Evolutionary conservation across 495 filamentous ascomycete genomes (phyloP).

Genomic region (Aspergillus funiculosus): DNA sequence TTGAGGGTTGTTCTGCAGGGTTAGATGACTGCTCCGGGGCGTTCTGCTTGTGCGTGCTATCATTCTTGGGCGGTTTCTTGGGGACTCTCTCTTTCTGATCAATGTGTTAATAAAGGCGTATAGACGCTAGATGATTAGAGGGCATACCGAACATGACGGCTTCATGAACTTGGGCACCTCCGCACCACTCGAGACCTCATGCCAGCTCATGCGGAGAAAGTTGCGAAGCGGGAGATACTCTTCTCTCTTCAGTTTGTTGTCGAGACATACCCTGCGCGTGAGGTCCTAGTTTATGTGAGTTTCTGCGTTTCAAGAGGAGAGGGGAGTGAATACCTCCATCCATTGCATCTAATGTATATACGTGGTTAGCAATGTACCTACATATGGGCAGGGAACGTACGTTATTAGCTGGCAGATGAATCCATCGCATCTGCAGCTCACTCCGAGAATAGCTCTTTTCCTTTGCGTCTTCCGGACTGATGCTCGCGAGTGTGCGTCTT

Average conservation of each 20-base stretch:
- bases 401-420: not conserved
- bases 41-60: not conserved
- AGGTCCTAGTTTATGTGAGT: not conserved
- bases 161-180: conserved; percentile 3
- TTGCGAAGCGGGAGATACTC: not conserved
- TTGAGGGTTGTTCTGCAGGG: too few species aligned
- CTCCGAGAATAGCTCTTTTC: not conserved
- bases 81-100: not conserved
- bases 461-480: not conserved
- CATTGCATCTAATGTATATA: conserved; percentile 2
- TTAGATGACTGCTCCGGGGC: too few species aligned
- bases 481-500: not conserved
- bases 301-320: not conserved
- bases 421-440: not conserved
- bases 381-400: not conserved
- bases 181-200: not conserved
- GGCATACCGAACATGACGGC: not conserved
- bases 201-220: conserved; percentile 1
- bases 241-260: not conserved
- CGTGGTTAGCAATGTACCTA: not conserved
- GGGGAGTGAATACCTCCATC: not conserved
- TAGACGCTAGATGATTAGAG: not conserved
- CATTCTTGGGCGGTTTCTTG: not conserved
- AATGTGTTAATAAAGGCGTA: not conserved
- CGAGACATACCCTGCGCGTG: not conserved